These are phyloP conservation scores for Coniochaeta sp. DNA, from an alignment of 2,329 filamentous ascomycete species.

Conservation along the genomic window DNA sequence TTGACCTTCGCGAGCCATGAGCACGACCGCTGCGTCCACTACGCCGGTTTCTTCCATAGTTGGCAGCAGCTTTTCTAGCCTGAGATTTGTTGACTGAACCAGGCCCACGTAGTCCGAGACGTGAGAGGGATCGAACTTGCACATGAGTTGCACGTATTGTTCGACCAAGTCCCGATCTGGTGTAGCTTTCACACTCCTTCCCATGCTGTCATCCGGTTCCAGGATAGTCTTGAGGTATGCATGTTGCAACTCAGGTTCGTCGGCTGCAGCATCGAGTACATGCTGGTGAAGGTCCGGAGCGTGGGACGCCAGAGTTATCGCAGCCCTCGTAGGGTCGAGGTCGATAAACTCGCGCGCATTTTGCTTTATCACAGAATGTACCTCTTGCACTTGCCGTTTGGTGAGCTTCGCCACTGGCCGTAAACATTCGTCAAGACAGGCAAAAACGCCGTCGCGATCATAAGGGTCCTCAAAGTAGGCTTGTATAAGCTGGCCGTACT, in stretches of 20 bases:
- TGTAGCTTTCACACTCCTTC: conserved; percentile 7
- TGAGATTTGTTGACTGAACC: conserved; percentile 69
- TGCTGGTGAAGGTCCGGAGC: conserved; percentile 58
- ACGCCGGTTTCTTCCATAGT: conserved; percentile 85
- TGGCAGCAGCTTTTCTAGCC: conserved; percentile 72
- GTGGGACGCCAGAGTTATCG: conserved; percentile 54
- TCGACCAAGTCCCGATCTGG: conserved; percentile 61
- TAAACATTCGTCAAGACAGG: conserved; percentile 69
- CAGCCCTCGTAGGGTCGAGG: conserved; percentile 58
- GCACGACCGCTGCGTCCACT: conserved; percentile 83
- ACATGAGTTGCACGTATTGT: conserved; percentile 85
- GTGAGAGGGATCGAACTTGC: conserved; percentile 70
- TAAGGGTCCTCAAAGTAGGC: conserved; percentile 81
- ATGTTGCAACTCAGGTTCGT: conserved; percentile 60
- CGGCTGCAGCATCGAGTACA: conserved; percentile 53
- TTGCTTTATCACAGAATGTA: conserved; percentile 57
- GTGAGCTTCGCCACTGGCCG: conserved; percentile 54
- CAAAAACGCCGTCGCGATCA: conserved; percentile 68
- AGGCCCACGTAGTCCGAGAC: conserved; percentile 79
- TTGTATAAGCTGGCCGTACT: conserved; percentile 70
- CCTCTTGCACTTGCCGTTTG: conserved; percentile 63
- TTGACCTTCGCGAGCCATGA: conserved; percentile 85
- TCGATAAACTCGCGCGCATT: conserved; percentile 60
- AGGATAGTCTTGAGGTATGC: conserved; percentile 70
- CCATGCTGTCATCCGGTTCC: conserved; percentile 42